These are phyloP conservation scores for Skeletonema marinoi DNA, from an alignment of 108 stramenopile species.

Conservation along the genomic window DNA sequence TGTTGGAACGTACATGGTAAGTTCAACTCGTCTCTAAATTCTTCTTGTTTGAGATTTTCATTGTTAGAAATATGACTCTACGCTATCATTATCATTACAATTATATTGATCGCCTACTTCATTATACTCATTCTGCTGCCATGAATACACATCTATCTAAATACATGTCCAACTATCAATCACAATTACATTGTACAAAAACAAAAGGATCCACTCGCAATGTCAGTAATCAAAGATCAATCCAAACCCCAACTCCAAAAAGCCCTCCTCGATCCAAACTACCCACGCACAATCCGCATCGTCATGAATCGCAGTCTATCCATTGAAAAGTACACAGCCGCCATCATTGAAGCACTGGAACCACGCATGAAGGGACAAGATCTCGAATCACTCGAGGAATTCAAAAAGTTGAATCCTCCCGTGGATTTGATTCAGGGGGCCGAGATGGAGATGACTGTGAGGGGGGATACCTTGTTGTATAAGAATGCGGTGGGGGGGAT, in stretches of 20 bases:
- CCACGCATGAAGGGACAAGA: conserved; percentile 88
- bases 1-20: conserved; percentile 74
- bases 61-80: no score
- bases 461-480: conserved; percentile 81
- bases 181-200: no score
- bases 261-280: conserved; percentile 77
- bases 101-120: no score
- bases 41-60: no score
- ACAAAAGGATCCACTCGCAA: conserved; percentile 63
- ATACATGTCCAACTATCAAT: no score
- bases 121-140: no score
- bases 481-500: conserved; percentile 81
- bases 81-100: no score
- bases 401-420: conserved; percentile 80
- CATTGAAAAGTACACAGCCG: conserved; percentile 86
- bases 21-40: no score
- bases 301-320: conserved; percentile 85
- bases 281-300: conserved; percentile 86
- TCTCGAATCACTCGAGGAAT: conserved; percentile 79
- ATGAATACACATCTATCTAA: no score
- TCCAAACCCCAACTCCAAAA: conserved; percentile 53
- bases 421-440: conserved; percentile 84
- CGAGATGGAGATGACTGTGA: conserved; percentile 91
- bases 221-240: conserved; percentile 66
- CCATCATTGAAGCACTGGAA: conserved; percentile 83